A percentile compares a stretch with the other conserved stretches of the same genome.
Evolutionary conservation across 2,329 filamentous ascomycete species (phyloP).

Genomic region (Ophidiomyces ophidiicola): DNA sequence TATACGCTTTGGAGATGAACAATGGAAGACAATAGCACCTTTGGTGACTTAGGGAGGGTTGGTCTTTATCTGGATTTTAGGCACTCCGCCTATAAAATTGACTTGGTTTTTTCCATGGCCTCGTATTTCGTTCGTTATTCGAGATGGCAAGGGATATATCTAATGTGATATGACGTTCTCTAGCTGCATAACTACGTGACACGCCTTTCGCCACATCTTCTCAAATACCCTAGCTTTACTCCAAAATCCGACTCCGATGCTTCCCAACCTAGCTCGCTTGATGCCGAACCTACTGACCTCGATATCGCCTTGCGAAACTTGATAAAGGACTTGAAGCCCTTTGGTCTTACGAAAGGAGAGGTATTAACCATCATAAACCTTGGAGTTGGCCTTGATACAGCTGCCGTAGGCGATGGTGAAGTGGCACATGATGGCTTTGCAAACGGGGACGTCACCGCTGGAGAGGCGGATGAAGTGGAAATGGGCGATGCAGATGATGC

Average conservation of each 20-base stretch:
- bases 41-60: too few species aligned
- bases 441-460: constrained; percentile 16
- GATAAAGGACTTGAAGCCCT: constrained; percentile 28
- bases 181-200: constrained; percentile 34
- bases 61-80: too few species aligned
- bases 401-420: constrained; percentile 14
- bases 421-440: constrained; percentile 18
- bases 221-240: constrained; percentile 27
- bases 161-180: not conserved
- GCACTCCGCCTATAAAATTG: too few species aligned
- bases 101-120: not conserved
- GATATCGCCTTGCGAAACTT: constrained; percentile 30
- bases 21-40: too few species aligned
- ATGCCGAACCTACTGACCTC: constrained; percentile 22
- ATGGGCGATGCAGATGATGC: constrained; percentile 17
- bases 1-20: too few species aligned
- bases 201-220: constrained; percentile 31
- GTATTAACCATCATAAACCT: constrained; percentile 37
- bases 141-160: not conserved
- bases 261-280: constrained; percentile 13
- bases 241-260: constrained; percentile 2
- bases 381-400: constrained; percentile 27
- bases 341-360: constrained; percentile 36
- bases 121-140: too few species aligned
- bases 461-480: constrained; percentile 15